A percentile compares a stretch with the other conserved stretches of the same genome.
phyloP scores from a whole-genome alignment of 176 grass and related monocot species.

The Tuctoria greenei region DNA sequence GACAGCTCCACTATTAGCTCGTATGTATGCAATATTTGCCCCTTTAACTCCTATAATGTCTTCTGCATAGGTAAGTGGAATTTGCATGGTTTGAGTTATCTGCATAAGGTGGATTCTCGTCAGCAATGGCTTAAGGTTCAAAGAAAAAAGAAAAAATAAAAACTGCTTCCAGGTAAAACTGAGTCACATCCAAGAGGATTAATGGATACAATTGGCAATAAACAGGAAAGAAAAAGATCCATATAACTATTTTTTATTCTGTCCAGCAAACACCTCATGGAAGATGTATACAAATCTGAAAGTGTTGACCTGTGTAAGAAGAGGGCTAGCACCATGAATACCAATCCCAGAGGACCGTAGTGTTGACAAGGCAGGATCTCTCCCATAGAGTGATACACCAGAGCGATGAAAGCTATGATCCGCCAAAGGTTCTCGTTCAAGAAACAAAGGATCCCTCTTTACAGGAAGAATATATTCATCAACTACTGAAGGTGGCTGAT shows the following conservation, averaged over 20 bases:
- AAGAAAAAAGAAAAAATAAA: slow-evolving; percentile 3
- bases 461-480: slow-evolving; percentile 63
- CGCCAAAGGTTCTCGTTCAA: slow-evolving; percentile 63
- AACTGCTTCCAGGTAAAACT: not conserved
- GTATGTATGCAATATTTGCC: slow-evolving; percentile 90
- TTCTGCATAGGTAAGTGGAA: slow-evolving; percentile 93
- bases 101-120: slow-evolving; percentile 40
- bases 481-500: slow-evolving; percentile 53
- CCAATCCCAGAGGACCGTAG: slow-evolving; percentile 59
- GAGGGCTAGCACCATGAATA: slow-evolving; percentile 55
- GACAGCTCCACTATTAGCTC: slow-evolving; percentile 79
- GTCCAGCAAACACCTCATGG: slow-evolving; percentile 5
- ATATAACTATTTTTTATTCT: not conserved
- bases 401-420: slow-evolving; percentile 65
- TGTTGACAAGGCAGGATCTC: slow-evolving; percentile 74
- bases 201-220: slow-evolving; percentile 14
- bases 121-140: slow-evolving; percentile 21
- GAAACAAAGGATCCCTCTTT: slow-evolving; percentile 62
- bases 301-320: slow-evolving; percentile 74
- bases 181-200: not conserved
- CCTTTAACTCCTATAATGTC: slow-evolving; percentile 95
- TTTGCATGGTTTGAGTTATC: slow-evolving; percentile 98
- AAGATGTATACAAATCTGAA: slow-evolving; percentile 25
- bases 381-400: slow-evolving; percentile 79
- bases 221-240: slow-evolving; percentile 7